These are phyloP conservation scores for Corrigiola litoralis DNA, from an alignment of 179 eudicot species.

Conservation along the genomic window DNA sequence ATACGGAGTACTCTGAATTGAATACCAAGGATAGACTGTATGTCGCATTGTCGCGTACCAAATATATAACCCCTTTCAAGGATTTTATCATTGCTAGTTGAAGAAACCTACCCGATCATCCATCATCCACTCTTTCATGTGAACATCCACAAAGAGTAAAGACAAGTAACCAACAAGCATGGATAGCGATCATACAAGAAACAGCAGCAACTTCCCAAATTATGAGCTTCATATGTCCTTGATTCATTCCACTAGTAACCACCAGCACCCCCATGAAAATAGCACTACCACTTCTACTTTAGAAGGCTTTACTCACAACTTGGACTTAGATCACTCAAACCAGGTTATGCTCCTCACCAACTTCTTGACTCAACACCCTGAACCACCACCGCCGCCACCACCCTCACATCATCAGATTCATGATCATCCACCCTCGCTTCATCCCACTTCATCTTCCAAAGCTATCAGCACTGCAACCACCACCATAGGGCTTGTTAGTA, in stretches of 20 bases:
- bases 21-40: constrained; percentile 3
- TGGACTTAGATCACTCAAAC: constrained; percentile 18
- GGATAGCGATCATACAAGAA: constrained; percentile 24
- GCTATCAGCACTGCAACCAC: constrained; percentile 11
- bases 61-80: constrained; percentile 20
- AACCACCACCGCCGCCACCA: constrained; percentile 18
- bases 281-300: background rate
- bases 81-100: constrained; percentile 28
- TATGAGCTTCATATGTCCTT: constrained; percentile 38
- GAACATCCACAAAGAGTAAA: background rate
- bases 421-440: background rate
- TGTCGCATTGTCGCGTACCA: constrained; percentile 7
- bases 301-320: constrained; percentile 15
- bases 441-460: background rate
- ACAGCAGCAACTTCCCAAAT: constrained; percentile 18
- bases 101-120: constrained; percentile 18
- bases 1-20: background rate
- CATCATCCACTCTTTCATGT: background rate
- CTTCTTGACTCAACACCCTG: constrained; percentile 21
- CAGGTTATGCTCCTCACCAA: constrained; percentile 28
- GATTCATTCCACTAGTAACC: constrained; percentile 11
- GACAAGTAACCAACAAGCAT: background rate
- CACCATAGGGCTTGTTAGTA: constrained; percentile 22
- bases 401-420: constrained; percentile 5
- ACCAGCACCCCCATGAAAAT: background rate